Evolutionary conservation across 2,329 filamentous ascomycete genomes (phyloP), one percentile per base, ranked within the genome.

Genomic region (Botrytis medusae): DNA sequence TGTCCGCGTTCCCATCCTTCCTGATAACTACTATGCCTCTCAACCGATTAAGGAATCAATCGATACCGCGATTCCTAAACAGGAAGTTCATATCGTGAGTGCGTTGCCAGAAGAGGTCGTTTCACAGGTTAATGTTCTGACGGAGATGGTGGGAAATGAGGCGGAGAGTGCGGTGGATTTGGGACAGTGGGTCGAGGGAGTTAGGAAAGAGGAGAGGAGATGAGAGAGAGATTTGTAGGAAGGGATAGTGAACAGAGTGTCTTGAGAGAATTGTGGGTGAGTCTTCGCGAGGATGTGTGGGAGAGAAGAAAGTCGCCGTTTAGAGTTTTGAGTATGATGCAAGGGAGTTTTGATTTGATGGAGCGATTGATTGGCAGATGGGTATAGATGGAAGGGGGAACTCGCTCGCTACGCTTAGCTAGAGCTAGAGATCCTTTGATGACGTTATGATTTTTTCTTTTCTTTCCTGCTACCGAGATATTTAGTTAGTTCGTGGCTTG

Each of bases 1-100:
- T 1, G 25, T 88, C 68, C 88, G 87, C 76, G 86, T 91, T 48
- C 89, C 89, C 46, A 83, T 91, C 9, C 84, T 90, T 16, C 88
- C 89, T 20, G 89, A 90, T 81, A 89, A 87, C n/a, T 72, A 67
- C 70, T 9, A 20, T 12, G 40, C 60, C 0, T 32, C 44, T 29
- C 70, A 72, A 25, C 16, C 60, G 29, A 14, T 40, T 1, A 64
- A 51, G 51, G 85, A 87, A 76, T 80, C 82, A 22, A 71, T 79
- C 20, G 84, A 87, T 73, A 81, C 80, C 7, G 83, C 85, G 16
- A 76, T 86, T 57, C 77, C 82, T 9, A 76, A 77, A 61, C 83
- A 85, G 25, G 82, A 87, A 79, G 87, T 88, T 79, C 83, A 84
- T 76, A 85, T 91, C 75, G 82, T 91, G 42, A 89, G 88, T 18